Evolutionary conservation across 345 rosid species (phyloP).

Genomic region (Anastatica hierochuntica): DNA sequence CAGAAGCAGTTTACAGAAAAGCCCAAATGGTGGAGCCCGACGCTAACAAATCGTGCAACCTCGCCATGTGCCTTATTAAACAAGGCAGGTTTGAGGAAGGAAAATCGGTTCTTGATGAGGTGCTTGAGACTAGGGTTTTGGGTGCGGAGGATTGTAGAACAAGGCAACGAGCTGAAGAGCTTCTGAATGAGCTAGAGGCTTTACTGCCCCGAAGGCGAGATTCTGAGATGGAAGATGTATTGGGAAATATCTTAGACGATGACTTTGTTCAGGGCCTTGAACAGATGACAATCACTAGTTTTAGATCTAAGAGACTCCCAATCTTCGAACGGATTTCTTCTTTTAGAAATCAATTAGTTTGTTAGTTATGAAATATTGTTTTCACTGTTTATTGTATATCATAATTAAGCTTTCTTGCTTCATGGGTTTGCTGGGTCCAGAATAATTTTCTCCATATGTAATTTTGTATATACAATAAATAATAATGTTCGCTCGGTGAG

Average conservation of each 20-base stretch:
- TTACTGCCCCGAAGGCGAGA: conserved; percentile 11
- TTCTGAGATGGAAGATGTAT: conserved; percentile 21
- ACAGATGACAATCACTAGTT: conserved; percentile 32
- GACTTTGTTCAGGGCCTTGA: conserved; percentile 61
- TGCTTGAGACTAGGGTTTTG: conserved; percentile 33
- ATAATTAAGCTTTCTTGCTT: not conserved
- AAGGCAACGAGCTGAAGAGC: conserved; percentile 48
- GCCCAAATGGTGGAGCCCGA: conserved; percentile 86
- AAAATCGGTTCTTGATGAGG: conserved; percentile 29
- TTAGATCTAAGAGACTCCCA: conserved; percentile 71
- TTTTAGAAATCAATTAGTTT: conserved; percentile 52
- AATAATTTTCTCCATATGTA: no score
- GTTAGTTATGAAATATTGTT: conserved; percentile 18
- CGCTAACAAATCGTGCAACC: conserved; percentile 77
- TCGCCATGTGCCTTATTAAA: conserved; percentile 60
- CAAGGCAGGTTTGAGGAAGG: conserved; percentile 61
- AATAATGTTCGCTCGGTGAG: not conserved
- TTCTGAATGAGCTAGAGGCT: conserved; percentile 36
- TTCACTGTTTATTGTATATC: no score
- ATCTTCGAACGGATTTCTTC: conserved; percentile 80
- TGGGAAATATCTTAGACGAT: conserved; percentile 35
- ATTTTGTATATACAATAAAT: no score
- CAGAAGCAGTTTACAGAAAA: conserved; percentile 75
- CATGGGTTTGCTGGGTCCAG: conserved; percentile 8
- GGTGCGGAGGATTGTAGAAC: conserved; percentile 51